Evolutionary conservation across 306 rosid genomes (phyloP), one percentile per base, ranked within the genome.

Genomic region (Cicer chorassanicum): DNA sequence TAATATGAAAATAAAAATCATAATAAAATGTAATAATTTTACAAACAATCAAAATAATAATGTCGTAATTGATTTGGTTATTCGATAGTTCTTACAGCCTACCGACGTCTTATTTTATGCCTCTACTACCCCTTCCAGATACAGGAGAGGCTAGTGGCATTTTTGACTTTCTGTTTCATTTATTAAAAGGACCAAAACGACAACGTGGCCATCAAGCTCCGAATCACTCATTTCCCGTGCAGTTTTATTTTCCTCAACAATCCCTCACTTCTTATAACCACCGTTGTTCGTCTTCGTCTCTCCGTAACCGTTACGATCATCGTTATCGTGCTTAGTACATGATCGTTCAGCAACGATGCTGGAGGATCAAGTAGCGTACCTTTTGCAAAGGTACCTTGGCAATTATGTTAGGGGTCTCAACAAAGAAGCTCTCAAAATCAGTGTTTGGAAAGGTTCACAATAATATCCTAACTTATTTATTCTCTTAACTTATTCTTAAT

Each of bases 311-410:
- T 53, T 48, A 51, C 66, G 84, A 78, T 80, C 54, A 29, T 51
- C 68, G 51, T 46, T 57, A 10, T 57, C 15, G 48, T 29, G 41
- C 57, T 64, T 71, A 4, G 73, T 82, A 16, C 73, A 76, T 70
- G 82, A 86, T 82, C 68, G 34, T 54, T 55, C 67, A 62, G 83
- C 53, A 29, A 72, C 80, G 83, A 94, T 94, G 99, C 90, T 94
- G 90, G 99, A 94, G 90, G 99, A 94, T 87, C 97, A 94, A 84
- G 99, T 94, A 43, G 96, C 99, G 74, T 70, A 81, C 88, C 91
- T 94, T 72, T 88, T 94, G 86, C 93, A 92, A 89, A 92, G 86
- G 91, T 94, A 92, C 91, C 95, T 94, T 60, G 99, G 99, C 80
- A 90, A 90, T 61, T 94, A 94, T 50, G 97, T 94, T n/a, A 83